Evolutionary conservation across 2,329 filamentous ascomycete genomes (phyloP), one percentile per base, ranked within the genome.

Genomic region (Ascochyta clinopodiicola): DNA sequence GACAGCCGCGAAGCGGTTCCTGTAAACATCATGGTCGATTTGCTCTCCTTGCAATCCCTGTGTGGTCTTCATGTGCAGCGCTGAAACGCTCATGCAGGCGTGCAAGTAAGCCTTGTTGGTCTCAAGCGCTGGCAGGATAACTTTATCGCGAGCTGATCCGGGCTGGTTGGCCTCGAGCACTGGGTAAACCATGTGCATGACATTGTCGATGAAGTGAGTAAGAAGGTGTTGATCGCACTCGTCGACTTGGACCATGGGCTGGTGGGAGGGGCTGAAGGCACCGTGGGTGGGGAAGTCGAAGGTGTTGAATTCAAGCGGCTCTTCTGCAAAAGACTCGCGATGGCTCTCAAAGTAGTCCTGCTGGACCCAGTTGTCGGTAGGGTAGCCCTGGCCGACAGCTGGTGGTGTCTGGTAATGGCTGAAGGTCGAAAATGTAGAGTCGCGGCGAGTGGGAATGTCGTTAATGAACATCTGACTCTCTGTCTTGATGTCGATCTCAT

Each of bases 401-500:
- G 91, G 90, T 15, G 92, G 92, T 21, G 88, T 87, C 68, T 91
- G 88, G 74, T 88, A 95, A n/a, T 91, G 93, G 83, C 88, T 96
- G 78, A 96, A 97, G 22, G 92, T 96, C 0, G 93, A 96, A 34
- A 92, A 88, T 29, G 91, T 91, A 12, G 92, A 96, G 77, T 97
- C 93, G 63, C 87, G 84, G 57, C 94, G 82, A 13, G 92, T 90
- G 4, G 91, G 92, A 51, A 96, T 84, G 72, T 97, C 91, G 69
- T 97, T 92, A 76, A 97, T 88, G 76, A 91, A 96, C 81, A 96
- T 92, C 67, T 97, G 92, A 62, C 91, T 85, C 79, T 97, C 94
- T 1, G 93, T 97, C 83, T 94, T 96, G 80, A 98, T 90, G 75
- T 97, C 94, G 58, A 97, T 88, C 77, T 97, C 94, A 74, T 96